Base-by-base conservation (phyloP, 179 eudicot genomes). In the Silene coronaria region DNA sequence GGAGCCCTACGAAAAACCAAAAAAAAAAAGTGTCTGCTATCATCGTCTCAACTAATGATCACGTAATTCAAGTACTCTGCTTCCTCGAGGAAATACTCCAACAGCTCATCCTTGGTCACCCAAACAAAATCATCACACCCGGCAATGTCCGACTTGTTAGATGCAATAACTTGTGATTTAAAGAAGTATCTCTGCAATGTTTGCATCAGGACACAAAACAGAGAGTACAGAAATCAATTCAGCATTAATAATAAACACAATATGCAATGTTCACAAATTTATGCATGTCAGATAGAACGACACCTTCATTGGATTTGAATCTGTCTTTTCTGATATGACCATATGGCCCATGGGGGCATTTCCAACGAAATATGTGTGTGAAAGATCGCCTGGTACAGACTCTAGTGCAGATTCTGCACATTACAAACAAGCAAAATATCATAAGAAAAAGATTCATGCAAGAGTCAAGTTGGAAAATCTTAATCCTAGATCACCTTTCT, bases 321-420 rank as follows among this genome's bases (percentile, higher is more conserved):
- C 86, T 9, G 78, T 63, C 12, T 78, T 79, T 59, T 86, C 93
- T 16, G 84, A 48, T 51, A 74, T 51, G 60, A 77, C 79, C 78
- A 85, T 78, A 79, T 94, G 98, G 53, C 88, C 97, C 91, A 91
- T 91, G 17, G 97, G 96, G 63, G 97, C 94, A 85, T 95, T 95
- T 70, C 99, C 99, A 21, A 90, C 93, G 72, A 95, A 95, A 80
- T 90, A 92, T 71, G 95, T 90, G 69, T 90, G 88, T 16, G 90
- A 76, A 78, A 95, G 96, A 74, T 92, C 95, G 51, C 97, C 96
- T 12, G 92, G 84, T 73, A 90, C 86, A 17, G 93, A 92, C 76
- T 86, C 71, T 46, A 95, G 84, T 9, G 97, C 96, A 74, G 91
- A 87, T 74, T 95, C 97, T 26, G 99, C 97, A 84, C 97, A 95